These are phyloP conservation scores for Aspergillus affinis DNA, from an alignment of 495 filamentous ascomycete genomes.

Conservation along the genomic window DNA sequence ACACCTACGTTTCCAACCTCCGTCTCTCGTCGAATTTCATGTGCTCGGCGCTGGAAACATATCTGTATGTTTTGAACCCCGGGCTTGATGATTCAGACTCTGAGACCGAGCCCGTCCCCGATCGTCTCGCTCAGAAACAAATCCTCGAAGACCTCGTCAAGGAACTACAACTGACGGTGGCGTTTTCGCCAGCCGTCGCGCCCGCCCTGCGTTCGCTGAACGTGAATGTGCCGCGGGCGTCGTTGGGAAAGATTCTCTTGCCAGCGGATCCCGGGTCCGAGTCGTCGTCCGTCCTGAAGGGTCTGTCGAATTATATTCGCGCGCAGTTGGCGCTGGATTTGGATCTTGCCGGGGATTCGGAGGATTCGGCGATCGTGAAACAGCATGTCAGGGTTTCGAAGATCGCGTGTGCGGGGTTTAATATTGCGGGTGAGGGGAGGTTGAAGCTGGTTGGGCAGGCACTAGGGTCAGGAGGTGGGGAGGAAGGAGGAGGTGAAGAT, in stretches of 20 bases:
- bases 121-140: background rate
- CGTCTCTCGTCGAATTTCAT: constrained; percentile 43
- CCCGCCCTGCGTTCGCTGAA: constrained; percentile 48
- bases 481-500: constrained; percentile 2
- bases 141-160: constrained; percentile 34
- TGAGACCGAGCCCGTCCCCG: background rate
- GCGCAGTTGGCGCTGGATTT: constrained; percentile 52
- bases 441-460: constrained; percentile 48
- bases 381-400: constrained; percentile 48
- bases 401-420: constrained; percentile 54
- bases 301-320: constrained; percentile 44
- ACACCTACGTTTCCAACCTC: constrained; percentile 45
- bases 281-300: constrained; percentile 35
- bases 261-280: background rate
- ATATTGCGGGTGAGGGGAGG: constrained; percentile 50
- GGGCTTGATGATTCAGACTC: background rate
- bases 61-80: constrained; percentile 22
- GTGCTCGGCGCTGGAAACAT: constrained; percentile 31
- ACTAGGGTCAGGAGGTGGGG: background rate
- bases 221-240: constrained; percentile 40
- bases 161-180: constrained; percentile 42
- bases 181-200: constrained; percentile 39
- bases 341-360: constrained; percentile 27
- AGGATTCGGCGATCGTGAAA: constrained; percentile 16
- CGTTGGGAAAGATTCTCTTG: constrained; percentile 29